Base-by-base conservation (phyloP, 2,329 filamentous ascomycete genomes). In the Claviceps capensis region DNA sequence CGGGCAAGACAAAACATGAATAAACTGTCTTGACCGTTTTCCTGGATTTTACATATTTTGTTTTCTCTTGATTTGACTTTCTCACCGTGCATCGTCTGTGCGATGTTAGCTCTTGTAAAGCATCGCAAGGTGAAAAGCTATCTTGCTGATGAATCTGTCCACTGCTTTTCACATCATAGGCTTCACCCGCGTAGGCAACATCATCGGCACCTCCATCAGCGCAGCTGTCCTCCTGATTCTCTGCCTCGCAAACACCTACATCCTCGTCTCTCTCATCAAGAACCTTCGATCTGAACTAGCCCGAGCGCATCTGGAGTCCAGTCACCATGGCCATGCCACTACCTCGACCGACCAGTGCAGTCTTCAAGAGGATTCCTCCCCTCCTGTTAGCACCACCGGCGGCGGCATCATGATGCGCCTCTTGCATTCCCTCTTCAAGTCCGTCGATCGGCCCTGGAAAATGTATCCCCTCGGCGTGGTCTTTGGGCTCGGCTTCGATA, bases 401-500 rank as follows among this genome's bases (percentile, higher is more conserved):
- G 84, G 79, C 0, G 91, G 91, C 0, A 80, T 89, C 51, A 68
- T 96, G 41, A 83, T 86, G 26, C 72, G 73, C 1, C 63, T 93
- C 1, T 79, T 96, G 50, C 81, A 85, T 53, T 79, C 74, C 55
- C 74, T 94, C 55, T 96, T 97, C 68, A 81, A 79, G 43, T 71
- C 94, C 23, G 75, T 85, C 36, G 80, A 85, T 59, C 70, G 78
- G 5, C 85, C 87, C 0, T 97, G 91, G 91, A 97, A 97, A 67
- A 95, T 95, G 89, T 93, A 94, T 59, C 89, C 88, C 0, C 72
- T 95, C 0, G 91, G 91, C 0, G 76, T 97, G 0, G 71, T 97
- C 4, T 97, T 91, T 61, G 93, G 91, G 0, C 74, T 97, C 0
- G 93, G 91, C 0, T 97, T 98, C 64, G 93, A 97, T 64, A 97